Base-by-base conservation (phyloP, 164 flowering plant genomes). In the Magnolia officinalis region DNA sequence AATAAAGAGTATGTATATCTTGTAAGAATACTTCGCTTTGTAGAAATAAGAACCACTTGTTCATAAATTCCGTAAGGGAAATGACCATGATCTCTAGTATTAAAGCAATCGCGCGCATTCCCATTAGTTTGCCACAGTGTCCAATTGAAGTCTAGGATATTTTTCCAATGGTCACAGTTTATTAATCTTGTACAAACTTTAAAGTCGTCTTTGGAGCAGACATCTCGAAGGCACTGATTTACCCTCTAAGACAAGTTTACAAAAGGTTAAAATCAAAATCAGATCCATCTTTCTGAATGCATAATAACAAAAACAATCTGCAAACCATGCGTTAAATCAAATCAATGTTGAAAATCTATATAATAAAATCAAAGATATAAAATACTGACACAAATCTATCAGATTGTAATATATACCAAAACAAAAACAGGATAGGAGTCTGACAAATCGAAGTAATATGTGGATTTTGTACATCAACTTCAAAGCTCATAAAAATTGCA, bases 211-310 rank as follows among this genome's bases (percentile, higher is more conserved):
- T 68, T 21, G 10, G 4, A 24, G 78, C 98, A 95, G 52, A 90
- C 93, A 72, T 89, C 81, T 76, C 92, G 87, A 64, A 94, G 87
- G 82, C 98, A 94, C 74, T 89, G 94, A 82, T 91, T 94, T 31
- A 94, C 94, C 86, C 97, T 86, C 98, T 92, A 86, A 61, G 23
- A 26, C 2, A 51, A 63, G 61, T 9, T 7, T n/a, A 29, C n/a
- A 2, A n/a, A 70, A 49, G 26, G 13, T 18, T 11, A 70, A 18
- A 70, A 19, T 10, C 49, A 19, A 21, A 11, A 73, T 11, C 24
- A 66, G 16, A n/a, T 50, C 55, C 20, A 8, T 10, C 61, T 11
- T 55, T 11, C 13, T 55, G 45, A 13, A 11, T 70, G 23, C 50
- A 37, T 29, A 69, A 69, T 29, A 50, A 9, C 19, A 50, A 49